These are phyloP conservation scores for Antitrichia curtipendula DNA, from an alignment of 225 moss, liverwort and hornwort genomes.

Conservation along the genomic window DNA sequence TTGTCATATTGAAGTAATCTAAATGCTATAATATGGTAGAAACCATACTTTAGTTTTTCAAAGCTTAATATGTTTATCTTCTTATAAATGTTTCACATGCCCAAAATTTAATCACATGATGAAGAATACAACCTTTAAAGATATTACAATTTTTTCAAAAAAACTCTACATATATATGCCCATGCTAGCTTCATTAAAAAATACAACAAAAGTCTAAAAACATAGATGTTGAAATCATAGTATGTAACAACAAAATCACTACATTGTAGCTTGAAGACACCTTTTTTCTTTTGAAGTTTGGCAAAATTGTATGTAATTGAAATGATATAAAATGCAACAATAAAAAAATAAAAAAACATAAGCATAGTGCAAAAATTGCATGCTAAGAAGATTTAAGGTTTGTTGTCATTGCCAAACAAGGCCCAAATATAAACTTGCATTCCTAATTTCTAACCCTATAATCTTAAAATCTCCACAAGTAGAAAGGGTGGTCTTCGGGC, in stretches of 20 bases:
- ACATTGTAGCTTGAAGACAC: not conserved
- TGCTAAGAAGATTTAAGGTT: not conserved
- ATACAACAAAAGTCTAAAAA: not conserved
- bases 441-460: not conserved
- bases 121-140: not conserved
- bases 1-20: not conserved
- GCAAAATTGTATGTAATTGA: not conserved
- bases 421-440: not conserved
- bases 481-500: not conserved
- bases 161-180: not conserved
- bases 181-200: not conserved
- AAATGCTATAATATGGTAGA: not conserved
- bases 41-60: not conserved
- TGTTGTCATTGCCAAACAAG: not conserved
- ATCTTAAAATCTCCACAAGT: not conserved
- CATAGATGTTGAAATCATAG: too few relatives aligned
- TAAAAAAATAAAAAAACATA: not conserved
- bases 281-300: not conserved
- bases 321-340: rapidly evolving
- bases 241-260: not conserved
- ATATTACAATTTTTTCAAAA: too few relatives aligned
- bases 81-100: not conserved
- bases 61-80: not conserved
- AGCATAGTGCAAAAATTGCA: not conserved
- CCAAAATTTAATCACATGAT: not conserved